Evolutionary conservation across 1,139 yeast genomes (phyloP).

Genomic region (Zygosaccharomyces sapae): DNA sequence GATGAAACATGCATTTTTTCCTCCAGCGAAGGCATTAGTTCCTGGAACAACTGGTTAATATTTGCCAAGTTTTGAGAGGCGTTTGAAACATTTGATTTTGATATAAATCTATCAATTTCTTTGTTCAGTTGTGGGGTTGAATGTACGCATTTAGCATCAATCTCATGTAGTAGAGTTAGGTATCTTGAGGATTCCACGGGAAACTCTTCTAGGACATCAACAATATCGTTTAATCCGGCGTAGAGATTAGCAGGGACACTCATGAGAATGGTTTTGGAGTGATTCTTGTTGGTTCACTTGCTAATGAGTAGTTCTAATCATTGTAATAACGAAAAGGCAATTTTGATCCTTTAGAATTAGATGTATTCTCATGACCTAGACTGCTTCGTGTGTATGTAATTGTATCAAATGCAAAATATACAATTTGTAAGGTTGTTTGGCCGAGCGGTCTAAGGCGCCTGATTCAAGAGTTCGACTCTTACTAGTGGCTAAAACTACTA

Average conservation of each 20-base stretch:
- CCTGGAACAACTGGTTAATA: slow-evolving; percentile 52
- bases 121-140: slow-evolving; percentile 63
- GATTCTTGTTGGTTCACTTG: background rate
- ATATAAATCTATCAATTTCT: slow-evolving; percentile 55
- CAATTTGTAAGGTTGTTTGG: slow-evolving; percentile 23
- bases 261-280: slow-evolving; percentile 15
- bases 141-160: slow-evolving; percentile 87
- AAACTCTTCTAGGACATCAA: slow-evolving; percentile 87
- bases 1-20: slow-evolving; percentile 98
- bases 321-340: too few species aligned
- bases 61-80: slow-evolving; percentile 22
- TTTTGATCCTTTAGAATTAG: too few species aligned
- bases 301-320: too few species aligned
- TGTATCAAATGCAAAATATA: background rate
- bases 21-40: slow-evolving; percentile 86
- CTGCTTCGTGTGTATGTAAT: background rate
- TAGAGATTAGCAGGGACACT: slow-evolving; percentile 38
- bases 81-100: slow-evolving; percentile 16
- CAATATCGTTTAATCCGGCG: slow-evolving; percentile 87
- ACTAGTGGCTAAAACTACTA: slow-evolving; percentile 11
- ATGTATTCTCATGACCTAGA: background rate
- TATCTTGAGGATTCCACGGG: slow-evolving; percentile 82
- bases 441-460: slow-evolving; percentile 34
- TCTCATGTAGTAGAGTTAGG: slow-evolving; percentile 83
- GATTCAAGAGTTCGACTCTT: slow-evolving; percentile 27